Base-by-base conservation (phyloP, 2,329 filamentous ascomycete species). In the Penicillium concentricum region DNA sequence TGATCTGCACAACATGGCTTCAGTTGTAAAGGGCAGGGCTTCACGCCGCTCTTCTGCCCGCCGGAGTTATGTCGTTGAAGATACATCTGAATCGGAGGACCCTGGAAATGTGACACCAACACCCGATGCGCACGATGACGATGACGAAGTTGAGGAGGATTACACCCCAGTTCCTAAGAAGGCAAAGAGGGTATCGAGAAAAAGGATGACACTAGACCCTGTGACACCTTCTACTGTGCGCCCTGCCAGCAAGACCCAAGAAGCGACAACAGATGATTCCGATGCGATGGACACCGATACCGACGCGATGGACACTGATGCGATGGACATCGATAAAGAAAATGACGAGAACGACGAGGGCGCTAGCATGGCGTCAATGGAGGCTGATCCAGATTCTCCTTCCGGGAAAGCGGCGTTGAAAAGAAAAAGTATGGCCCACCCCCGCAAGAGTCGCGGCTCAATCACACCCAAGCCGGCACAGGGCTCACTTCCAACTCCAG, bases 11-110 rank as follows among this genome's bases (percentile, higher is more conserved):
- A 67, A 65, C 62, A 77, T 77, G 75, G 68, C 74, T 59, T 74
- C 75, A 51, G 65, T 73, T 62, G 69, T 74, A 51, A 72, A 72
- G 62, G 71, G 81, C 44, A 80, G 87, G 63, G 82, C 86, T 12
- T 82, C 83, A 54, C 81, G 87, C 69, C 81, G 86, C 54, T 82
- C 79, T 48, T 81, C 82, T 42, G 74, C 88, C 51, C 84, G 91
- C 69, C 86, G 88, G 67, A 89, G 87, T 66, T 84, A 88, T 49
- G 82, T 95, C 46, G 79, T 92, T 58, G 91, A 95, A 63, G 91
- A 84, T 20, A 83, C 85, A 24, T 91, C 93, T 41, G 91, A 95
- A 57, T 89, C 91, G 55, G 85, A 89, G 61, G 79, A 85, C 53
- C 75, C 81, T 38, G 79, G 84, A 66, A 78, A 76, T 61, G 70